Base-by-base conservation (phyloP, 2,329 filamentous ascomycete genomes). In the Claviceps monticola region DNA sequence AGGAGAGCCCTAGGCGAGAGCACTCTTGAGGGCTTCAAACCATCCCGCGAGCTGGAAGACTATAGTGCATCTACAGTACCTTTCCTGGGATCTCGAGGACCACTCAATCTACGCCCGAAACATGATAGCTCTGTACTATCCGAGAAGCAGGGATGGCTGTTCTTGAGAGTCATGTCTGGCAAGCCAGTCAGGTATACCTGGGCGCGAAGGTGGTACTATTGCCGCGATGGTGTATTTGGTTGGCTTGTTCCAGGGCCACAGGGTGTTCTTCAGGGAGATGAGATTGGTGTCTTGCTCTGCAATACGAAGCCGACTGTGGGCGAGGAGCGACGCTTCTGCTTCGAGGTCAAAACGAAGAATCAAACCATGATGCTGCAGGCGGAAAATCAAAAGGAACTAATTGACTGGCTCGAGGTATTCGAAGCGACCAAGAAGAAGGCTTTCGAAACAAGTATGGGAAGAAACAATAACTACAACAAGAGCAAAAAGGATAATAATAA, bases 311-410 rank as follows among this genome's bases (percentile, higher is more conserved):
- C 90, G 17, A 89, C 90, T 0, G 85, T 94, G 49, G 83, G 88
- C 58, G 93, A 98, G 68, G 93, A 98, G 62, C 82, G 93, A 41
- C 80, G 93, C 16, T 98, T 97, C 68, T 97, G 93, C 65, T 96
- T 98, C 61, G 93, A 98, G 68, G 86, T 98, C 61, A 98, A 97
- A 73, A 98, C 93, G 2, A 98, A 96, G 67, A 95, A 88, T 61
- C 86, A 86, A 56, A 93, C 84, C 48, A 82, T 95, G 56, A 72
- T 96, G 54, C 74, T 98, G 3, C 93, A 98, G 68, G 87, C 91
- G 4, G 93, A 98, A 65, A 95, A 88, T 0, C 93, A 98, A 64
- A 74, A 73, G 48, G 88, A 97, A 63, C 77, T 98, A n/a, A 89
- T 86, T 53, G 87, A 95, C 60, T 98, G 93, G 93, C 82, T 98